Evolutionary conservation across 2,329 filamentous ascomycete species (phyloP), one percentile per base, ranked within the genome.

Genomic region (Alternaria arbusti): DNA sequence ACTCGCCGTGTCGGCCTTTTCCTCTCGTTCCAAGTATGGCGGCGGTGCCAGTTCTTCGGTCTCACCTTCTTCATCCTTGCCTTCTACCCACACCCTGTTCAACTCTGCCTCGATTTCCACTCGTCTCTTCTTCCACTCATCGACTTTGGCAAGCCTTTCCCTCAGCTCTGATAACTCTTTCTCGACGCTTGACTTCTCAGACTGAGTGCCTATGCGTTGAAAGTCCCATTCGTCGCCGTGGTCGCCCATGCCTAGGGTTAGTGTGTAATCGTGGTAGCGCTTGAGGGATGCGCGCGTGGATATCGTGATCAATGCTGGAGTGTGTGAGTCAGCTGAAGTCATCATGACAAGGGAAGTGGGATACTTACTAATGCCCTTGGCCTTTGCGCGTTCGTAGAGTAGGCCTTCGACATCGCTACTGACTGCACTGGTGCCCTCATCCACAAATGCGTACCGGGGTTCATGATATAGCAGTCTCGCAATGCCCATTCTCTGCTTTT

Each of bases 401-500:
- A 98, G 78, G 1, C 96, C 96, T 78, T 99, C 96, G 3, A 99
- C 96, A 73, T 99, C 96, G 46, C 90, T 94, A 5, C 91, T 96
- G 2, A 98, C 96, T 1, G 96, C 96, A 63, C 92, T 96, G 0
- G 96, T 99, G 8, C 94, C 95, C 80, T 99, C 96, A 67, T 99
- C 96, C 61, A 99, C 89, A 73, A 99, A 93, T 3, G 94, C 96
- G 77, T 97, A 99, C 64, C 91, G 86, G 15, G 96, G 96, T 82
- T 98, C 95, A 76, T 99, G 96, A 76, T 99, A 99, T 44, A 98
- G 84, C 54, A 99, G 80, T 47, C 96, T 86, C 5, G 96, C 95
- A 73, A 99, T 93, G 0, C 89, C 93, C 87, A 99, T 93, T 22
- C 96, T 86, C 82, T 99, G 96, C 83, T 99, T 99, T 85, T 99